Base-by-base conservation (phyloP, 164 flowering plant genomes). In the Magnolia changhungtana region DNA sequence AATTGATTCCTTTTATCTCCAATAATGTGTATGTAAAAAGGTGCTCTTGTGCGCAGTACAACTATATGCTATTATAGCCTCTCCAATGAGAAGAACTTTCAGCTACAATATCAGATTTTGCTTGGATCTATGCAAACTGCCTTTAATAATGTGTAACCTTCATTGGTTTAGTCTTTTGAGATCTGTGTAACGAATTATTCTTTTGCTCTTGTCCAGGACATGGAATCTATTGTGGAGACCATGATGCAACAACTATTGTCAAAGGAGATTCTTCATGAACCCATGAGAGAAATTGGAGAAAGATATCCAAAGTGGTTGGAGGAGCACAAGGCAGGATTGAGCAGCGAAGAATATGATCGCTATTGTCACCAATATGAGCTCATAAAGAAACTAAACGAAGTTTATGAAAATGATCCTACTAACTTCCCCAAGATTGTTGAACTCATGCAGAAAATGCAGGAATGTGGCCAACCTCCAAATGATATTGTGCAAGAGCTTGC, bases 381-480 rank as follows among this genome's bases (percentile, higher is more conserved):
- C 64, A 96, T 96, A 78, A 86, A 81, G 77, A 84, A 90, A 20
- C 87, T 96, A 27, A 96, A 87, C 80, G 80, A 67, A 74, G 95
- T 92, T 19, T 96, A 96, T 77, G 99, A 94, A 67, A 86, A 81
- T 63, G 97, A 94, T 55, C 85, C 98, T 13, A 69, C 74, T 63
- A 96, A 94, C 86, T 96, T 87, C 84, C 79, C 86, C 80, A 92
- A 89, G 88, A 91, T 96, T 75, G 88, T 94, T 55, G 97, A 92
- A 65, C 94, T 94, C 80, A 94, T 96, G 98, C 99, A 96, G 85
- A 93, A 89, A 81, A 96, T 96, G 98, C 99, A 96, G 84, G 99
- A 96, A 76, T 96, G 99, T 79, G 99, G 99, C 59, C 98, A 96
- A 80, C 99, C 98, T 52, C 99, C 99, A 14, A 89, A 83, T 79